Conservation (phyloP, 2,329 filamentous ascomycete genomes). For the Apiospora sp. region DNA sequence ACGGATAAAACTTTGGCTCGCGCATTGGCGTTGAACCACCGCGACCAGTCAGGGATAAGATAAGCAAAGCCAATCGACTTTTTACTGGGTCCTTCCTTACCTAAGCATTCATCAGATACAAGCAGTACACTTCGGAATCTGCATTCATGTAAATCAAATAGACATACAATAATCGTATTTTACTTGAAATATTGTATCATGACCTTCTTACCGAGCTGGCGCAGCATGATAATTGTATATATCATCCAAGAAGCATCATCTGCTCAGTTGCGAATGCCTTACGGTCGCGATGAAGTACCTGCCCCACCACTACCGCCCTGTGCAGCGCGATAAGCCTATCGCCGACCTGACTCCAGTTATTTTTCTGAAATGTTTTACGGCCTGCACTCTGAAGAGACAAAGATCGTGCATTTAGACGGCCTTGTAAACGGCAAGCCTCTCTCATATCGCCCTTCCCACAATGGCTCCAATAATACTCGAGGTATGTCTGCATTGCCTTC, state of each 20-base stretch:
- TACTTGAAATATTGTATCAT: too few species aligned
- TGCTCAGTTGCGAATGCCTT: not conserved
- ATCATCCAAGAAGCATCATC: not conserved
- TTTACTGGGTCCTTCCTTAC: conserved; percentile 15
- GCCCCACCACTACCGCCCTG: not conserved
- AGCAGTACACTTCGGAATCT: not conserved
- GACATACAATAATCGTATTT: not conserved
- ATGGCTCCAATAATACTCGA: conserved; percentile 37
- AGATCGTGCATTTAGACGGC: conserved; percentile 16
- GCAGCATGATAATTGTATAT: not conserved
- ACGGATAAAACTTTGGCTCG: conserved; percentile 10
- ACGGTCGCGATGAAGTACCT: not conserved
- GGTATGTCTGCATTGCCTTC: not conserved
- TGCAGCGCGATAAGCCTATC: conserved; percentile 15
- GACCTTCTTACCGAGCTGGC: not conserved
- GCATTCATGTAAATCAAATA: not conserved
- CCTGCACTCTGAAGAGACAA: conserved; percentile 18
- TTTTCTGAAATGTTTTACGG: conserved; percentile 25
- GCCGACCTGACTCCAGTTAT: conserved; percentile 11
- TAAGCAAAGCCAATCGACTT: conserved; percentile 4
- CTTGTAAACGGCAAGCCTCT: conserved; percentile 9
- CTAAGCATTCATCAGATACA: conserved; percentile 1
- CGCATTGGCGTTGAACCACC: not conserved
- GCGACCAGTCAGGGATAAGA: conserved; percentile 14
- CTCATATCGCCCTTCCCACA: conserved; percentile 24